Evolutionary conservation across 2,329 filamentous ascomycete species (phyloP), one percentile per base, ranked within the genome.

Genomic region (Fusarium incarnatum): DNA sequence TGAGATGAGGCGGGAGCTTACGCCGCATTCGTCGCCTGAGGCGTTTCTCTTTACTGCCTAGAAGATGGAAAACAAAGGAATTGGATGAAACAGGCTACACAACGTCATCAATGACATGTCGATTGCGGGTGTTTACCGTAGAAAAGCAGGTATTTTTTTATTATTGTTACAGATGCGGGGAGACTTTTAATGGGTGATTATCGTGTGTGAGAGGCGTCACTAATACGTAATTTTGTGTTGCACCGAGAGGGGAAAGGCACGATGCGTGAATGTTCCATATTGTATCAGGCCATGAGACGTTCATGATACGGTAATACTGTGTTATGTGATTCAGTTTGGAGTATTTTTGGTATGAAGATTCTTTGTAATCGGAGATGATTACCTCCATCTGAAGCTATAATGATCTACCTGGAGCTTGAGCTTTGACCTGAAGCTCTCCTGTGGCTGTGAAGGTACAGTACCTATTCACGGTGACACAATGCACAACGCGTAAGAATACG

Each of bases 91-190:
- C 45, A 46, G 23, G 42, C 30, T 46, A 40, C 30, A 64, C 52
- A 71, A 73, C 73, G 73, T 75, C 73, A 75, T 75, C 71, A 66
- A 75, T 75, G 73, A 75, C 73, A 75, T 67, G 64, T 75, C 62
- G 71, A 75, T 57, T 74, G 67, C 40, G 28, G 37, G 61, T 34
- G 44, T 49, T 41, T 40, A 46, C 56, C 46, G 40, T 41, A 41
- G 27, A 28, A 73, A 72, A 71, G 65, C 68, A 73, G 57, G 70
- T 72, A 73, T 73, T 56, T 16, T 16, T 48, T n/a, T n/a, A n/a
- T 37, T 37, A n/a, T 37, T 37, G 34, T 7, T 37, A 37, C 18
- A 37, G 18, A 55, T 68, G 73, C 64, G 71, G 73, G 73, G 72
- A 37, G 34, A 37, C 34, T 37, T 32, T 37, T 37, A 18, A 37